phyloP scores from a whole-genome alignment of 768 basidiomycete genomes.

The Amanita subjunquillea region DNA sequence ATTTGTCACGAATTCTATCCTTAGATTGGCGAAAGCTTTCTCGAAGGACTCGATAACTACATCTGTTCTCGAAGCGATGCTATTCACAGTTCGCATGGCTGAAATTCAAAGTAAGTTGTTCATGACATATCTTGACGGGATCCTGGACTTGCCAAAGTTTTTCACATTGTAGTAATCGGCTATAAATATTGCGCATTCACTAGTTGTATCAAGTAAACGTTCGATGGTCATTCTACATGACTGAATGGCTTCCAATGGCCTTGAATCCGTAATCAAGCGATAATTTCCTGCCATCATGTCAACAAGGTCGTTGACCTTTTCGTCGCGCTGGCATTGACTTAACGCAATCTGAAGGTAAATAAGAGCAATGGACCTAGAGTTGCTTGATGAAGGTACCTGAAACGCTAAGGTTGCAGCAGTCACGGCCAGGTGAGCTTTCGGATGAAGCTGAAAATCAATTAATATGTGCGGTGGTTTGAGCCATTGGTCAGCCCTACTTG shows the following conservation, averaged over 20 bases:
- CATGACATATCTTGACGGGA: neutral
- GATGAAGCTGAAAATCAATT: neutral
- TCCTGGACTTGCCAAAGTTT: neutral
- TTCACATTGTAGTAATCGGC: neutral
- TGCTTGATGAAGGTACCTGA: neutral
- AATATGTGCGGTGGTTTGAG: neutral
- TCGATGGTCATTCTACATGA: slow-evolving; percentile 3
- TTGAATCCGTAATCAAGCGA: neutral
- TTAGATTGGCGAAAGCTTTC: neutral
- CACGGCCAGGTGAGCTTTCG: neutral
- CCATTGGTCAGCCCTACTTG: neutral
- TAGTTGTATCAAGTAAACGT: slow-evolving; percentile 3
- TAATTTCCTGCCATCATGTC: slow-evolving; percentile 3
- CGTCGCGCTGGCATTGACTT: neutral
- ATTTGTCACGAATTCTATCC: slow-evolving; percentile 5
- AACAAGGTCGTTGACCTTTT: neutral
- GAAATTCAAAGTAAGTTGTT: neutral
- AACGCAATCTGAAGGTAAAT: neutral
- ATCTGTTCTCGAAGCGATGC: neutral
- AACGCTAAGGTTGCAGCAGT: neutral
- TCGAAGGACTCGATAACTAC: slow-evolving; percentile 2
- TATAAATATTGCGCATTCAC: slow-evolving; percentile 6
- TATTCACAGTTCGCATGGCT: neutral
- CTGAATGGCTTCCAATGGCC: slow-evolving; percentile 3
- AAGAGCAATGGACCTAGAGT: too few species aligned